Conservation (phyloP, 2,329 filamentous ascomycete species). For the Beauveria caledonica region DNA sequence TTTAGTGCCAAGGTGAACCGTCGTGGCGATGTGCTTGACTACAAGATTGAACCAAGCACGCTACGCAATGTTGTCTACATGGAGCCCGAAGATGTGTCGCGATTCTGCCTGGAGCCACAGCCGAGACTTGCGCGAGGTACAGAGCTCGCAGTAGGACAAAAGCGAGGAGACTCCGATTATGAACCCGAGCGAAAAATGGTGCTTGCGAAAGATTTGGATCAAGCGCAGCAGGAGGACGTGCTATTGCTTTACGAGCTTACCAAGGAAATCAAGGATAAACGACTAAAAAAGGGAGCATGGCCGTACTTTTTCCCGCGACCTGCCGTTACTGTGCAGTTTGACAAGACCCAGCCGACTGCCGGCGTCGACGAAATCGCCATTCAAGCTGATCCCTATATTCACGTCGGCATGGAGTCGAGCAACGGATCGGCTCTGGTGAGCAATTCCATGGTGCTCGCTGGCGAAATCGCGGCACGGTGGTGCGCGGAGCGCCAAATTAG, state of each 20-base stretch:
- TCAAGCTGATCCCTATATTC: conserved; percentile 43
- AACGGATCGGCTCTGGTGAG: conserved; percentile 27
- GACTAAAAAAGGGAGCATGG: conserved; percentile 40
- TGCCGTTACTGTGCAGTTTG: conserved; percentile 35
- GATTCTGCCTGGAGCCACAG: conserved; percentile 30
- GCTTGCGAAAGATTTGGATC: conserved; percentile 32
- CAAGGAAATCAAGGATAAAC: conserved; percentile 32
- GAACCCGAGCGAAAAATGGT: conserved; percentile 35
- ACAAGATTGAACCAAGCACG: conserved; percentile 44
- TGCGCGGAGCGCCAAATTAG: conserved; percentile 49
- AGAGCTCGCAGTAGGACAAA: conserved; percentile 23
- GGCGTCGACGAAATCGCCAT: conserved; percentile 18
- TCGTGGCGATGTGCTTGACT: conserved; percentile 44
- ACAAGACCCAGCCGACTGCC: conserved; percentile 16
- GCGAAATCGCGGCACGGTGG: conserved; percentile 54
- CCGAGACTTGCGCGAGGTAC: conserved; percentile 17
- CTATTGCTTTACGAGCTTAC: conserved; percentile 39
- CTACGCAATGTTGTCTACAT: conserved; percentile 51
- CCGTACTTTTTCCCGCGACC: conserved; percentile 38
- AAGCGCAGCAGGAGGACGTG: conserved; percentile 37
- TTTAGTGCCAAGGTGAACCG: conserved; percentile 52
- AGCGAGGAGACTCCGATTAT: conserved; percentile 12
- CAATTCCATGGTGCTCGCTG: conserved; percentile 51
- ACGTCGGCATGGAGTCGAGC: conserved; percentile 23
- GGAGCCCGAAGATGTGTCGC: conserved; percentile 41